Evolutionary conservation across 495 filamentous ascomycete genomes (phyloP), one percentile per base, ranked within the genome.

Genomic region (Glarea lozoyensis): DNA sequence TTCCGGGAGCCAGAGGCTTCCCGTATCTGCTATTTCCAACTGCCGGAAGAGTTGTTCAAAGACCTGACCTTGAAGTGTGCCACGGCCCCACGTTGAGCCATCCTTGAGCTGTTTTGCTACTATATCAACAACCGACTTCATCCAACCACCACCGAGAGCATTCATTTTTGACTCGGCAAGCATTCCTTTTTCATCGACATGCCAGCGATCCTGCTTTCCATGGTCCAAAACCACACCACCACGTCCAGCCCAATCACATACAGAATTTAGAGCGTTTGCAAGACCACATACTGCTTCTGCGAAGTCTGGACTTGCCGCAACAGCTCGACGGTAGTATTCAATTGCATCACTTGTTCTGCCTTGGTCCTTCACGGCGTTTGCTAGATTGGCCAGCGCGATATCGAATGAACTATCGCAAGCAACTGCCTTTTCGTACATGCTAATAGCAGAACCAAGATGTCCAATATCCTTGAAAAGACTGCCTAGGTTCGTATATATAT

Each of bases 301-400:
- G 64, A 99, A 99, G 17, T 95, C 84, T 0, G 92, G 92, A 52
- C 90, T 99, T 23, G 87, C 78, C 34, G 75, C 72, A 37, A 99
- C 92, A 23, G 92, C 92, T 46, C 89, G 78, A 50, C 76, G 81
- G 66, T 99, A 99, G 59, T 93, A 97, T 13, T 63, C 63, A 38
- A 99, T 96, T 4, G 92, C 93, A 50, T 99, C 92, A 43, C 77
- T 86, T 46, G 95, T 85, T 33, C 82, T 76, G 10, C 93, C 93
- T 57, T 93, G 85, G 60, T 99, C 92, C 63, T 97, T 99, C 36
- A 99, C 92, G 0, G 92, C 92, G 63, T 99, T 99, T 20, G 92
- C 92, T 40, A 99, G 69, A 57, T 99, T 99, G 23, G 92, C 94
- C 36, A 99, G 69, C 3, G 93, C 92, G 53, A 99, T 97, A 52